Percentiles rank a stretch among this genome's conserved stretches.
These are phyloP conservation scores for Cytospora leucostoma DNA, from an alignment of 2,329 filamentous ascomycete species.

Conservation along the genomic window DNA sequence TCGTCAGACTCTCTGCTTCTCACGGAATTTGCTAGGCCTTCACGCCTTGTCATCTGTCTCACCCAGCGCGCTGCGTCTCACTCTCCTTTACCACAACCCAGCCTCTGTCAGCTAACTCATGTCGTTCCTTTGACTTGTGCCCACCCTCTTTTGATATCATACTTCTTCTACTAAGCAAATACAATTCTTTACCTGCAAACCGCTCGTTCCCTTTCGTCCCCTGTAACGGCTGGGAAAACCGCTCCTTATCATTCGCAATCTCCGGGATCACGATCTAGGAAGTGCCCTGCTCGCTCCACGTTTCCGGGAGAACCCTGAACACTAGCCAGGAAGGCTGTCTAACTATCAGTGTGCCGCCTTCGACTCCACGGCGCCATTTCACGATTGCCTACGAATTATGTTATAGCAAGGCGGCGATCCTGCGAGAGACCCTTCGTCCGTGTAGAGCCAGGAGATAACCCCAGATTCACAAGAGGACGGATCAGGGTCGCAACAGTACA, in stretches of 20 bases:
- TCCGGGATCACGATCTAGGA: conserved; percentile 15
- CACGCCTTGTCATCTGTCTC: conserved; percentile 1
- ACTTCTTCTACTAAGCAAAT: background rate
- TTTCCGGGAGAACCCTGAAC: conserved; percentile 5
- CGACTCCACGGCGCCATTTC: conserved; percentile 1
- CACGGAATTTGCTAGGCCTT: conserved; percentile 15
- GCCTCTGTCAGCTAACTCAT: conserved; percentile 13
- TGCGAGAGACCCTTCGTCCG: conserved; percentile 11
- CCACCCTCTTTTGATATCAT: conserved; percentile 14
- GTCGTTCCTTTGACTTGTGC: conserved; percentile 13
- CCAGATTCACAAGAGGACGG: background rate
- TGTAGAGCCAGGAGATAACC: background rate
- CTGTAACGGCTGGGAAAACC: conserved; percentile 3
- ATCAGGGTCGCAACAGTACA: background rate
- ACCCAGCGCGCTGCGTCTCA: conserved; percentile 9
- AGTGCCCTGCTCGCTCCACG: conserved; percentile 20
- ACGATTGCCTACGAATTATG: conserved; percentile 12
- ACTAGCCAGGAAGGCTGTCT: conserved; percentile 13
- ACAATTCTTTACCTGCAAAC: background rate
- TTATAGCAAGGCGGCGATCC: conserved; percentile 7
- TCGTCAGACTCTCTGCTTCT: conserved; percentile 14
- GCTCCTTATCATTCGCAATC: conserved; percentile 12
- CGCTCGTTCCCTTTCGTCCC: background rate
- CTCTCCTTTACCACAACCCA: conserved; percentile 12
- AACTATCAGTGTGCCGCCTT: background rate